A percentile compares a stretch with the other conserved stretches of the same genome.
These are phyloP conservation scores for Talaromyces sp. DNA, from an alignment of 2,329 filamentous ascomycete species.

Conservation along the genomic window DNA sequence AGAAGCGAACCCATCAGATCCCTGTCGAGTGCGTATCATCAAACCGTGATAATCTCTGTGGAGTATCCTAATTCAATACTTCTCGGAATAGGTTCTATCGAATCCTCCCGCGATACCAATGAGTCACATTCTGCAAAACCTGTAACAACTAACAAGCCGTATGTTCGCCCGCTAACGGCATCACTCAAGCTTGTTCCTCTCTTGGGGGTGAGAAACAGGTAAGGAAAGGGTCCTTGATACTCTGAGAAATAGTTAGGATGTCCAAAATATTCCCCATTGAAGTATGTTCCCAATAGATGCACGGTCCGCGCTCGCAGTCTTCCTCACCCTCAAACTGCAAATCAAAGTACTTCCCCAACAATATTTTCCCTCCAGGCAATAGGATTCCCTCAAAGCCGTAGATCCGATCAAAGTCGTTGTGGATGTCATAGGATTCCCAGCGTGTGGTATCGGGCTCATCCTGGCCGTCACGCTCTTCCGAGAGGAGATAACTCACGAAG, in stretches of 20 bases:
- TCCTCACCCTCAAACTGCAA: slow-evolving; percentile 23
- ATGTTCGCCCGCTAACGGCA: background rate
- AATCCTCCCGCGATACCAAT: background rate
- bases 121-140: background rate
- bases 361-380: slow-evolving; percentile 46
- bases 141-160: background rate
- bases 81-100: too few relatives aligned
- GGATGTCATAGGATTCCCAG: slow-evolving; percentile 19
- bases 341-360: slow-evolving; percentile 49
- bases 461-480: background rate
- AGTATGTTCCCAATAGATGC: slow-evolving; percentile 32
- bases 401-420: slow-evolving; percentile 31
- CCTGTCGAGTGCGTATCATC: background rate
- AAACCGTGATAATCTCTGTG: background rate
- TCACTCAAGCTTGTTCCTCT: background rate
- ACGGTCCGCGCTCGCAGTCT: slow-evolving; percentile 26
- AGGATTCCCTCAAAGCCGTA: slow-evolving; percentile 50
- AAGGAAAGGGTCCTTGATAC: background rate
- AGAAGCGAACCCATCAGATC: background rate
- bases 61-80: too few relatives aligned
- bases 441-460: slow-evolving; percentile 12
- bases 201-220: background rate
- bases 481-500: slow-evolving; percentile 32
- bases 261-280: slow-evolving; percentile 18
- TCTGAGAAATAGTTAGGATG: slow-evolving; percentile 8